These are phyloP conservation scores for Ceriops decandra DNA, from an alignment of 345 rosid species.

Conservation along the genomic window DNA sequence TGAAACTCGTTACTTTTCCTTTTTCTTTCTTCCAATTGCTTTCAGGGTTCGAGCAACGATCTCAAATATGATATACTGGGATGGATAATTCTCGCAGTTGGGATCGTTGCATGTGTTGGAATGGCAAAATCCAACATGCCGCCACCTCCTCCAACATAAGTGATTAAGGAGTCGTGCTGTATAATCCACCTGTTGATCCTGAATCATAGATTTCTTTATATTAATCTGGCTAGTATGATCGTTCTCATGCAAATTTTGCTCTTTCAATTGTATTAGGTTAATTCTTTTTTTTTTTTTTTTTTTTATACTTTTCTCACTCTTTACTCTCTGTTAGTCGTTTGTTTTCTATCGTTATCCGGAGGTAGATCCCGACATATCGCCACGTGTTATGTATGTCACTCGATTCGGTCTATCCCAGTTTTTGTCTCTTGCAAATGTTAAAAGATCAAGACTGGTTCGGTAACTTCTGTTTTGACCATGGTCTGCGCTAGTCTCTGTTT, in stretches of 20 bases:
- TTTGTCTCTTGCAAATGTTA: no score
- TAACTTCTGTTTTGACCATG: no score
- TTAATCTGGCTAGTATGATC: background rate
- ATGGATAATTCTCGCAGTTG: slow-evolving; percentile 31
- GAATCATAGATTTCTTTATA: background rate
- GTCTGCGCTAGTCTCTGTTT: no score
- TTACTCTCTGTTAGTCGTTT: no score
- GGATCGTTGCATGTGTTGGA: slow-evolving; percentile 27
- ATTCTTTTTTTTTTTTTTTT: background rate
- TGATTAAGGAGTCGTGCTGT: slow-evolving; percentile 17
- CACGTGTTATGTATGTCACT: no score
- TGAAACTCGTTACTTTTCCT: background rate
- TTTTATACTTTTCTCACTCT: background rate
- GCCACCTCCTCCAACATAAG: slow-evolving; percentile 33
- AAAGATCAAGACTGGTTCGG: no score
- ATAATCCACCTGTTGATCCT: slow-evolving; percentile 4
- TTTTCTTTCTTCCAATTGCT: background rate
- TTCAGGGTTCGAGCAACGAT: slow-evolving; percentile 24
- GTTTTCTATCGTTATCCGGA: background rate
- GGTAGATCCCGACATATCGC: no score
- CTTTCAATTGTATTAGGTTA: background rate
- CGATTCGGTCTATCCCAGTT: no score
- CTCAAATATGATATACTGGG: slow-evolving; percentile 24
- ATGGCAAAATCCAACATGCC: slow-evolving; percentile 22
- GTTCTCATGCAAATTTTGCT: background rate